Evolutionary conservation across 2,329 filamentous ascomycete species (phyloP).

Genomic region (Ascochyta koolunga): DNA sequence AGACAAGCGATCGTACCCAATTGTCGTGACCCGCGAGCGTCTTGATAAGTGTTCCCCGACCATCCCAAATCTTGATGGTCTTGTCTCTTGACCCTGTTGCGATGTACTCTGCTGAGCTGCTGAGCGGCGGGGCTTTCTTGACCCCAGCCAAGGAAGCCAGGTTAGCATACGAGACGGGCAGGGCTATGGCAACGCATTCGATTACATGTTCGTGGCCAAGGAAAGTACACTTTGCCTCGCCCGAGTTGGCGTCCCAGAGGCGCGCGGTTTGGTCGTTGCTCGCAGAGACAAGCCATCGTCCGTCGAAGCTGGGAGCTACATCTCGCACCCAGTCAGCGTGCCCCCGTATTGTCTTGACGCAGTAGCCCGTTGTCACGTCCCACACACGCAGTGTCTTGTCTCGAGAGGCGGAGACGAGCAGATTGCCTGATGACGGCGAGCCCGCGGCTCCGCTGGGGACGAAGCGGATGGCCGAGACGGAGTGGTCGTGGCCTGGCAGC

Average conservation of each 20-base stretch:
- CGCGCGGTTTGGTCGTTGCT: constrained; percentile 82
- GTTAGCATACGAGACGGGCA: constrained; percentile 76
- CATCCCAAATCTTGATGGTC: constrained; percentile 87
- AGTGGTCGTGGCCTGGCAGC: constrained; percentile 89
- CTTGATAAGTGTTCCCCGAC: constrained; percentile 81
- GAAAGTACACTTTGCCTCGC: constrained; percentile 79
- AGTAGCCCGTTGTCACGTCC: constrained; percentile 93
- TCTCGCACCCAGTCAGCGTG: constrained; percentile 93
- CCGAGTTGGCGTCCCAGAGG: constrained; percentile 80
- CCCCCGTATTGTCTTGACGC: constrained; percentile 84
- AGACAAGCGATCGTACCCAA: constrained; percentile 85
- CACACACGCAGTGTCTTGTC: constrained; percentile 87
- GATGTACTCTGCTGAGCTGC: constrained; percentile 82
- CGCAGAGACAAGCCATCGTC: constrained; percentile 80
- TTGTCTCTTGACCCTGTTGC: constrained; percentile 91
- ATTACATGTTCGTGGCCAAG: constrained; percentile 86
- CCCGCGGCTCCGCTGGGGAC: constrained; percentile 82
- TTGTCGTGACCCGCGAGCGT: constrained; percentile 90
- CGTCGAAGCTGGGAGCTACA: constrained; percentile 81
- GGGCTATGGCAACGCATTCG: constrained; percentile 86
- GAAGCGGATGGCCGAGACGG: constrained; percentile 85
- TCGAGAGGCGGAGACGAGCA: constrained; percentile 83
- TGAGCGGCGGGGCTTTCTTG: constrained; percentile 78
- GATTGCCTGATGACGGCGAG: constrained; percentile 78
- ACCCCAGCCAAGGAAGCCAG: constrained; percentile 78